Evolutionary conservation across 345 rosid genomes (phyloP).

Genomic region (Limnanthes douglasii): DNA sequence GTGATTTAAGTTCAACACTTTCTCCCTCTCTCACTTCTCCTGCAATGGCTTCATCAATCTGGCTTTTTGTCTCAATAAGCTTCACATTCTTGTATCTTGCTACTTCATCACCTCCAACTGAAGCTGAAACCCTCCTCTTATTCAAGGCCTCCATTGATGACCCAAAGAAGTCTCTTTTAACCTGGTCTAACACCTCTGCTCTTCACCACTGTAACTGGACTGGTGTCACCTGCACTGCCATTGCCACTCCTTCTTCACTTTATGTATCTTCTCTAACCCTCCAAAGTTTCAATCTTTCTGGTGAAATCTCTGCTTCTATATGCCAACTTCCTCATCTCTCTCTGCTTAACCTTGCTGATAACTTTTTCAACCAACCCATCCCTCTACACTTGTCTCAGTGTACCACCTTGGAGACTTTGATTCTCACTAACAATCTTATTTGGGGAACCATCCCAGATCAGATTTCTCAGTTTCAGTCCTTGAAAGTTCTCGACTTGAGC

Average conservation of each 20-base stretch:
- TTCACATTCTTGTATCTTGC: constrained; percentile 26
- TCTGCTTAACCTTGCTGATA: constrained; percentile 60
- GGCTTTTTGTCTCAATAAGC: constrained; percentile 18
- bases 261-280: constrained; percentile 56
- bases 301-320: constrained; percentile 62
- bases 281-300: constrained; percentile 78
- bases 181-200: constrained; percentile 44
- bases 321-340: constrained; percentile 48
- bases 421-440: constrained; percentile 56
- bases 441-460: constrained; percentile 79
- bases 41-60: constrained; percentile 45
- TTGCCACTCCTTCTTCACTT: constrained; percentile 25
- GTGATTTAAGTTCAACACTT: too few relatives aligned
- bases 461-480: constrained; percentile 35
- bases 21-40: constrained; percentile 7
- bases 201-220: constrained; percentile 79
- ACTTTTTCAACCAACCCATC: constrained; percentile 68
- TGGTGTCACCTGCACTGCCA: constrained; percentile 48
- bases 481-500: constrained; percentile 56
- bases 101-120: constrained; percentile 29
- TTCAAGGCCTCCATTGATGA: constrained; percentile 66
- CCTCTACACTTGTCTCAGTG: constrained; percentile 70
- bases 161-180: constrained; percentile 49
- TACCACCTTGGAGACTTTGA: constrained; percentile 46
- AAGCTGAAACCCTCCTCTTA: constrained; percentile 53